Conservation (phyloP, 106 monocot genomes). For the Apostasia shenzhenica region DNA sequence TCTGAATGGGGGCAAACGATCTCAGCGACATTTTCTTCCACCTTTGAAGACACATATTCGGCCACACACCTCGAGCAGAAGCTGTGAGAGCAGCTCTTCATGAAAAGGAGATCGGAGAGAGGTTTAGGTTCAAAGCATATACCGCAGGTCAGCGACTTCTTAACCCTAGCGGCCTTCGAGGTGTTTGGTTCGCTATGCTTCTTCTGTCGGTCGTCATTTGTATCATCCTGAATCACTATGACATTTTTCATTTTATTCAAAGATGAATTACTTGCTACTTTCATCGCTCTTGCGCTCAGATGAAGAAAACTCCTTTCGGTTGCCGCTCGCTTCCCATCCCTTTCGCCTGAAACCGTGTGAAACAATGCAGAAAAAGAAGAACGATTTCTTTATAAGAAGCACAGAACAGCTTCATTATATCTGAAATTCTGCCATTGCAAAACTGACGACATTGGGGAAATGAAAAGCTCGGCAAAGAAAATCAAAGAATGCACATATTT, state of each 20-base stretch:
- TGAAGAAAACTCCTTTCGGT: no score
- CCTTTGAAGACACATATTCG: slow-evolving; percentile 25
- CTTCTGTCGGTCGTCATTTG: neutral
- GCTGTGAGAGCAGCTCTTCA: slow-evolving; percentile 22
- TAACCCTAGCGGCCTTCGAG: neutral
- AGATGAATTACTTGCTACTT: neutral
- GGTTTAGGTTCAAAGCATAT: slow-evolving; percentile 36
- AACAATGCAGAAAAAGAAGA: no score
- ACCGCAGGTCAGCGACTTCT: slow-evolving; percentile 5
- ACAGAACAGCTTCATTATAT: no score
- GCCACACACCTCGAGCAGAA: slow-evolving; percentile 35
- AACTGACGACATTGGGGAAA: no score
- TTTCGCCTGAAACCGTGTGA: no score
- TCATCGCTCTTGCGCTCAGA: no score
- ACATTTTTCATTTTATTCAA: neutral
- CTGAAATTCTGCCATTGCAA: no score
- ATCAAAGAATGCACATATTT: no score
- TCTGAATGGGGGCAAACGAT: slow-evolving; percentile 34
- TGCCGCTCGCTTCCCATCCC: no score
- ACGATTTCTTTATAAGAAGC: no score
- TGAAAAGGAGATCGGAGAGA: slow-evolving; percentile 5
- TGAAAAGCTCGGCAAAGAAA: no score
- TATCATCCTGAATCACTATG: neutral
- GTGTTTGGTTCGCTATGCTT: neutral
- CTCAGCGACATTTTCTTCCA: slow-evolving; percentile 17